Evolutionary conservation across 495 filamentous ascomycete species (phyloP), one percentile per base, ranked within the genome.

Genomic region (Sordaria brevicollis): DNA sequence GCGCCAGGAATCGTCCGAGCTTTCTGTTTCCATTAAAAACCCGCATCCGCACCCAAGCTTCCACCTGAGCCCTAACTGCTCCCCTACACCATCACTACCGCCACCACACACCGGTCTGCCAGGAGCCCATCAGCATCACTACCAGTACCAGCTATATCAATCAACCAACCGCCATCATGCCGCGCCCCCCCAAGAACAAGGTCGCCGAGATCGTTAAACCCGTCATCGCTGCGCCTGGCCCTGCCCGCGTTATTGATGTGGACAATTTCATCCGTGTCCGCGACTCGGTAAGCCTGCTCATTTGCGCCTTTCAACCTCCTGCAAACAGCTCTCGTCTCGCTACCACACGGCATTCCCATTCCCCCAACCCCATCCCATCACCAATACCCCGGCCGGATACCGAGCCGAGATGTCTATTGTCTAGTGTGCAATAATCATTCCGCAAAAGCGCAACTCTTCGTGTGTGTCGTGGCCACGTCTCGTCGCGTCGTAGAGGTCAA

Each of bases 241-340:
- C 77, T 75, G 37, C 79, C 77, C 35, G 49, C 13, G 81, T 81
- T 29, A 83, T 85, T 66, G 83, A 84, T 31, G 76, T 81, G 41
- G 81, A 82, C 21, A 79, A 83, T 49, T 85, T 85, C 68, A 78
- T 84, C 62, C 77, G 81, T 68, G 83, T 85, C 41, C 79, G 83
- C 39, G 83, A 85, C 68, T 83, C 82, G 39, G 83, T 85, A 82
- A 83, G 83, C 77, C 31, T n/a, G n/a, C n/a, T n/a, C n/a, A n/a
- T n/a, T 54, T 65, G 8, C 25, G 65, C 43, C 21, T 71, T 71
- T 74, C 65, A 65, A 54, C 41, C 67, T 29, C 25, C 68, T 54
- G 29, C 65, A 57, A n/a, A 76, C 70, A 67, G 65, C 71, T 69
- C 67, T 66, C 71, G 70, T 68, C 65, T 70, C 67, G 5, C 39